Percentiles rank a stretch among this genome's conserved stretches.
These are phyloP conservation scores for Osmanthus fragrans DNA, from an alignment of 257 asterid genomes.

Conservation along the genomic window DNA sequence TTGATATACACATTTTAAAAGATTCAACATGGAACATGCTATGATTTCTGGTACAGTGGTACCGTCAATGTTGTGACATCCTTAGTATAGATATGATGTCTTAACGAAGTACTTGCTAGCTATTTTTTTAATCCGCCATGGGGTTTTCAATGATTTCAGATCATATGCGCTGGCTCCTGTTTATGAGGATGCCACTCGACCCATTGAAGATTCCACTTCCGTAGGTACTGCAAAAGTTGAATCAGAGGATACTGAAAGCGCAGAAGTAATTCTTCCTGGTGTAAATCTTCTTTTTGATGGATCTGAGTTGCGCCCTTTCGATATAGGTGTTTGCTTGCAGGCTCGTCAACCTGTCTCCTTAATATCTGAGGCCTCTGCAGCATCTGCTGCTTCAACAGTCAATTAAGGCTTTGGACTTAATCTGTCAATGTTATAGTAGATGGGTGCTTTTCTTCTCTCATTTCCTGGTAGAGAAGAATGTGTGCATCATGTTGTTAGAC, in stretches of 20 bases:
- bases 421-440: not conserved
- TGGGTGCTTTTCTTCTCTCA: slow-evolving; percentile 15
- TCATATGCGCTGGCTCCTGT: slow-evolving; percentile 77
- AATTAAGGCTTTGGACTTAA: slow-evolving; percentile 31
- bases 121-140: slow-evolving; percentile 21
- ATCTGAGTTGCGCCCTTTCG: slow-evolving; percentile 82
- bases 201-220: slow-evolving; percentile 62
- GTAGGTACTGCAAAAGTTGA: slow-evolving; percentile 58
- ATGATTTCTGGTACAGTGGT: not conserved
- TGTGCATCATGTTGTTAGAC: slow-evolving; percentile 22
- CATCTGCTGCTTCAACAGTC: slow-evolving; percentile 63
- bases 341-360: slow-evolving; percentile 94
- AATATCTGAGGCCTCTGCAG: slow-evolving; percentile 87
- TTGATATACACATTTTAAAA: not conserved
- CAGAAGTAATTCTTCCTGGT: slow-evolving; percentile 89
- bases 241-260: slow-evolving; percentile 74
- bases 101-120: not conserved
- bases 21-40: not conserved
- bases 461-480: slow-evolving; percentile 9
- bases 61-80: not conserved
- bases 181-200: slow-evolving; percentile 65
- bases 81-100: not conserved
- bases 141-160: slow-evolving; percentile 49
- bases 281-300: slow-evolving; percentile 96
- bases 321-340: slow-evolving; percentile 95